Evolutionary conservation across 495 filamentous ascomycete genomes (phyloP).

Genomic region (Entonaema liquescens): DNA sequence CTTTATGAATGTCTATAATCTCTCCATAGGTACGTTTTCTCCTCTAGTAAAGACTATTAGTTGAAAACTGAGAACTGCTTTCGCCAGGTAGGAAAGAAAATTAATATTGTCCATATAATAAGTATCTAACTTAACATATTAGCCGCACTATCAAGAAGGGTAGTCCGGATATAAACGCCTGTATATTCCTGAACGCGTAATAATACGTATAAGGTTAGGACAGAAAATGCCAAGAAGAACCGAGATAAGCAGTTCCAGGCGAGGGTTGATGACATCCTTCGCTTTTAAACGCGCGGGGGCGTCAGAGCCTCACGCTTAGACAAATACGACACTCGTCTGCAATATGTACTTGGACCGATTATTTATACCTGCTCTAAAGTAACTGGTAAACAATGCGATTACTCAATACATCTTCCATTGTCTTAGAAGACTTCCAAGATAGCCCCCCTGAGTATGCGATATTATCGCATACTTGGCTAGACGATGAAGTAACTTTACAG

Average conservation of each 20-base stretch:
- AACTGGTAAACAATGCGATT: slow-evolving; percentile 24
- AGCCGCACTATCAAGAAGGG: too few species aligned
- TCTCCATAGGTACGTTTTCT: too few species aligned
- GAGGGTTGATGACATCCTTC: neutral
- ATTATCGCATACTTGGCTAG: slow-evolving; percentile 4
- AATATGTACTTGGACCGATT: neutral
- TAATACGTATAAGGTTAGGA: neutral
- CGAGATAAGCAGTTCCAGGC: neutral
- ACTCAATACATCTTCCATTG: neutral
- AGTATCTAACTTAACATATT: too few species aligned
- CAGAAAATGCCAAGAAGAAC: neutral
- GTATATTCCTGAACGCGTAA: too few species aligned
- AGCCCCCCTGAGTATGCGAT: neutral
- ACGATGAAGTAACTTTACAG: neutral
- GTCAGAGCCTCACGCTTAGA: too few species aligned
- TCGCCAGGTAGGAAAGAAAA: neutral
- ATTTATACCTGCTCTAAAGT: too few species aligned
- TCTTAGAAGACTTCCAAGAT: neutral
- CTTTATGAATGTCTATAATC: neutral
- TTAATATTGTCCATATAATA: too few species aligned
- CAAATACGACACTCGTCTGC: neutral
- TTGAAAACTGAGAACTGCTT: neutral
- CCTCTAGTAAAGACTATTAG: neutral
- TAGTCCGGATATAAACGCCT: too few species aligned
- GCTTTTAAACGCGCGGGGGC: neutral